Evolutionary conservation across 345 rosid genomes (phyloP).

Genomic region (Acer saccharum): DNA sequence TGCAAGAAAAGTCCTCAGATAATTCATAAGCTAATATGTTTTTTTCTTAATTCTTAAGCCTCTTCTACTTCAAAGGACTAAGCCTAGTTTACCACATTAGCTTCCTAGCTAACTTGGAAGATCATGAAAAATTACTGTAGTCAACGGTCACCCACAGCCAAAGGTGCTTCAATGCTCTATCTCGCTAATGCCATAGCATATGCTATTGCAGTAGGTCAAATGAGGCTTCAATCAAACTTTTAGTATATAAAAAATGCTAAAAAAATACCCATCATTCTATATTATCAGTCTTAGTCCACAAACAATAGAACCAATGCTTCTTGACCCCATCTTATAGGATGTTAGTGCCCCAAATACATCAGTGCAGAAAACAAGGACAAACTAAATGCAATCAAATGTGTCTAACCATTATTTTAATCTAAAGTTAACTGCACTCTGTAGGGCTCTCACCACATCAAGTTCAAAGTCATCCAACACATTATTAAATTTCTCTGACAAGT

Average conservation of each 20-base stretch:
- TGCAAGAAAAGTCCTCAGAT: not conserved
- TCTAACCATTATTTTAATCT: conserved; percentile 4
- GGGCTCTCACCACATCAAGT: conserved; percentile 55
- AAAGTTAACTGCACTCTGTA: conserved; percentile 18
- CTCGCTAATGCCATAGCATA: not conserved
- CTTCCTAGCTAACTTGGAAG: conserved; percentile 2
- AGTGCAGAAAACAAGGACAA: not conserved
- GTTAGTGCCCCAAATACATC: not conserved
- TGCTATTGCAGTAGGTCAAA: not conserved
- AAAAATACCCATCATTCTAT: not conserved
- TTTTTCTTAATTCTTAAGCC: not conserved
- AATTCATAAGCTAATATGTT: not conserved
- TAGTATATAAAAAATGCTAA: not conserved
- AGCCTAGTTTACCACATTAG: not conserved
- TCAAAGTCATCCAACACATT: conserved; percentile 40
- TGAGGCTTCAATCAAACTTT: not conserved
- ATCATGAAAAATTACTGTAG: not conserved
- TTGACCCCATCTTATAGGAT: not conserved
- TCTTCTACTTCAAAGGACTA: not conserved
- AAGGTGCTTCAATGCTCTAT: not conserved
- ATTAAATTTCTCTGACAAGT: conserved; percentile 31
- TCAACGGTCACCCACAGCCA: not conserved
- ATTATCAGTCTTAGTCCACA: not conserved
- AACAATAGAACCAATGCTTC: not conserved
- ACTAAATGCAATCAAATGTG: not conserved